These are phyloP conservation scores for Solanum arcanum DNA, from an alignment of 257 asterid species.

Conservation along the genomic window DNA sequence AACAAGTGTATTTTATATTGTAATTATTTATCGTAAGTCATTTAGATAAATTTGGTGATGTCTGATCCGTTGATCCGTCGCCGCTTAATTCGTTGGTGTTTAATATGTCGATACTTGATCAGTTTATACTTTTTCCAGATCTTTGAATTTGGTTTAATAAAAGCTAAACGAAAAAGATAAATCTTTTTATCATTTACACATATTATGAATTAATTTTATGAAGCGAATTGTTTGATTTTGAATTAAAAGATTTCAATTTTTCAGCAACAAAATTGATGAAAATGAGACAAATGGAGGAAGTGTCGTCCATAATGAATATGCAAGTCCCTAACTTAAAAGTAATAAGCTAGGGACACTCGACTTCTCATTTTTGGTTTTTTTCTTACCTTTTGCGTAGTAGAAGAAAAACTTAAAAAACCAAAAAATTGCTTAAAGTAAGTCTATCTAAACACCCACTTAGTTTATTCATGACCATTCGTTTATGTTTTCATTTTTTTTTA, in stretches of 20 bases:
- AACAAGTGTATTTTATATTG: neutral
- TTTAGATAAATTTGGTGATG: too few relatives aligned
- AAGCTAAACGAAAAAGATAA: too few relatives aligned
- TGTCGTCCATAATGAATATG: neutral
- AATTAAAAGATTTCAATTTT: too few relatives aligned
- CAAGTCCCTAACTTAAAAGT: neutral
- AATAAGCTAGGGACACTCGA: neutral
- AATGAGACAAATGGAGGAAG: too few relatives aligned
- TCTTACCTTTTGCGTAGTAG: neutral
- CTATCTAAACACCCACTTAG: neutral
- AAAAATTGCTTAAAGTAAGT: neutral
- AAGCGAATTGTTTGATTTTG: too few relatives aligned
- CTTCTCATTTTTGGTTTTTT: too few relatives aligned
- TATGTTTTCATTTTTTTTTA: neutral
- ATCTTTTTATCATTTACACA: neutral
- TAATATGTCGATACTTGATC: too few relatives aligned
- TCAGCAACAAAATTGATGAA: too few relatives aligned
- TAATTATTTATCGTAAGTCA: too few relatives aligned
- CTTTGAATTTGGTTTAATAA: too few relatives aligned
- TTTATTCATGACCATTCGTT: neutral
- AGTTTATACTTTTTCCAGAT: rapidly evolving
- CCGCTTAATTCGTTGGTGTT: too few relatives aligned
- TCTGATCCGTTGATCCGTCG: neutral
- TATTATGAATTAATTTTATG: neutral
- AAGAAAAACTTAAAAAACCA: too few relatives aligned